Evolutionary conservation across 768 basidiomycete species (phyloP).

Genomic region (Butyriboletus loyo): DNA sequence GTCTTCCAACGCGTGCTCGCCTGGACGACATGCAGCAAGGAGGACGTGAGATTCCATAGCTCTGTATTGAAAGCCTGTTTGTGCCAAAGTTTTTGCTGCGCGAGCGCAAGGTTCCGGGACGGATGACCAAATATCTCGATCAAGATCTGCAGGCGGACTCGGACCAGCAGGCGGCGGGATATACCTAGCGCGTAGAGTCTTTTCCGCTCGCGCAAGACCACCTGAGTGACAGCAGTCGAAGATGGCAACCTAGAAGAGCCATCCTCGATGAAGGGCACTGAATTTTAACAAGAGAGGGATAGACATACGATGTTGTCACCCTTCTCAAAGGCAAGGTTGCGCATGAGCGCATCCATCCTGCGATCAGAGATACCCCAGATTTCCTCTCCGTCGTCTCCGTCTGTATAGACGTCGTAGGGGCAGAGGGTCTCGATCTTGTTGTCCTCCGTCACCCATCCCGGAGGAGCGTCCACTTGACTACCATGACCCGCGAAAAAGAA

Average conservation of each 20-base stretch:
- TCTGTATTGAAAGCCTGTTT: slow-evolving; percentile 12
- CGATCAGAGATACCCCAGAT: slow-evolving; percentile 15
- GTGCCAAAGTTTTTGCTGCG: slow-evolving; percentile 4
- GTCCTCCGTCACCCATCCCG: slow-evolving; percentile 17
- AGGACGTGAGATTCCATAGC: slow-evolving; percentile 19
- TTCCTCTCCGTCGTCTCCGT: not conserved
- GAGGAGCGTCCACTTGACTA: slow-evolving; percentile 2
- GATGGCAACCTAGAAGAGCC: slow-evolving; percentile 7
- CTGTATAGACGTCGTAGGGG: slow-evolving; percentile 6
- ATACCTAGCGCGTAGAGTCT: slow-evolving; percentile 1
- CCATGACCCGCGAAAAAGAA: slow-evolving; percentile 23
- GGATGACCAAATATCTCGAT: slow-evolving; percentile 7
- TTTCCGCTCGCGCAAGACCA: slow-evolving; percentile 10
- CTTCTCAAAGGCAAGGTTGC: slow-evolving; percentile 13
- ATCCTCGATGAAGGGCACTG: not conserved
- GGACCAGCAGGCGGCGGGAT: slow-evolving; percentile 11
- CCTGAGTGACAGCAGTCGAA: slow-evolving; percentile 24
- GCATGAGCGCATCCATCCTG: slow-evolving; percentile 13
- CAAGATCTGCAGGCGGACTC: slow-evolving; percentile 12
- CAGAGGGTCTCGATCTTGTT: slow-evolving; percentile 16
- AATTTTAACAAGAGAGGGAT: not conserved
- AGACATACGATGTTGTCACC: slow-evolving; percentile 18
- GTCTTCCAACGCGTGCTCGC: slow-evolving; percentile 12
- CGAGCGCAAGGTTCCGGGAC: slow-evolving; percentile 6
- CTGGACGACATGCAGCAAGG: slow-evolving; percentile 22